A percentile compares a stretch with the other conserved stretches of the same genome.
Conservation (phyloP, 73 alveolate species). For the Symbiodinium natans region DNA sequence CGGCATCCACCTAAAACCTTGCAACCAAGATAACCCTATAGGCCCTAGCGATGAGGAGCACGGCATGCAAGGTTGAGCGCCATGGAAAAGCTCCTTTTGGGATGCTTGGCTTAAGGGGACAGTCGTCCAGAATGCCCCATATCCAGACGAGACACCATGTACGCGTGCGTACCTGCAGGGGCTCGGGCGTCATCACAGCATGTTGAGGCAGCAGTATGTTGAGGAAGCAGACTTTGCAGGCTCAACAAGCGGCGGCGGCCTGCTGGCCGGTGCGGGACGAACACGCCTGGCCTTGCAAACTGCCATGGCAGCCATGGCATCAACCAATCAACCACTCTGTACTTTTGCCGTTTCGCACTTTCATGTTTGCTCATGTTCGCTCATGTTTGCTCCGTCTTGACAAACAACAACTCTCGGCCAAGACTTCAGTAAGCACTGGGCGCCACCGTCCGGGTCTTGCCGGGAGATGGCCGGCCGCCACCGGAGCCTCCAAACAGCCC, state of each 20-base stretch:
- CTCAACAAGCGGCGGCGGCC: background rate
- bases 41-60: too few relatives aligned
- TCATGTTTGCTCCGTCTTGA: too few relatives aligned
- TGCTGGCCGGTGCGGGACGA: constrained; percentile 93
- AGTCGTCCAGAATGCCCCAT: too few relatives aligned
- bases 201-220: background rate
- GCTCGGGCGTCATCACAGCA: background rate
- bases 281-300: constrained; percentile 29
- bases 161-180: constrained; percentile 44
- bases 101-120: too few relatives aligned
- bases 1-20: background rate
- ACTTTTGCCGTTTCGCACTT: too few relatives aligned
- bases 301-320: too few relatives aligned
- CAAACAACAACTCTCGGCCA: too few relatives aligned
- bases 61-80: too few relatives aligned
- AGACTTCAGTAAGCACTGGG: background rate
- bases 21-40: background rate
- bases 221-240: background rate
- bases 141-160: background rate
- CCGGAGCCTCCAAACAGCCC: constrained; percentile 42
- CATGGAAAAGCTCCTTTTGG: background rate
- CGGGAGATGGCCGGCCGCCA: constrained; percentile 81
- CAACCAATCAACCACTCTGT: too few relatives aligned
- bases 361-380: too few relatives aligned
- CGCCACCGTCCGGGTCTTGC: constrained; percentile 68